These are phyloP conservation scores for Phycomyces nitens DNA, from an alignment of 192 early-diverging fungal genomes.

Conservation along the genomic window DNA sequence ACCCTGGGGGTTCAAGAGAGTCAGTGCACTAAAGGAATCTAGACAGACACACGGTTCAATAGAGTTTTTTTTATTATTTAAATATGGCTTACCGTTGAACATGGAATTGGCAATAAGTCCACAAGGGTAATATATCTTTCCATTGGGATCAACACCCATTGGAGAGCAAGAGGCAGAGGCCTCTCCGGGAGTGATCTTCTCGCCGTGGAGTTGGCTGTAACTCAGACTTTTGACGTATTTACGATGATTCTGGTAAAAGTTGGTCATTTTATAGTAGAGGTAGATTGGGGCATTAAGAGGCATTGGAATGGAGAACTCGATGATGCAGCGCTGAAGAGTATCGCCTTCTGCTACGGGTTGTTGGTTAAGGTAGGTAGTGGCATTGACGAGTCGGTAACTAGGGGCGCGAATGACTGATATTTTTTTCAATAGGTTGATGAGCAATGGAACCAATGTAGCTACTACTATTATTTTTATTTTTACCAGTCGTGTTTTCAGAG, in stretches of 20 bases:
- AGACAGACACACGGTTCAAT: not conserved
- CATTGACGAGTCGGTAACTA: conserved; percentile 7
- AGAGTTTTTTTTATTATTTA: too few relatives aligned
- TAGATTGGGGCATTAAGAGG: conserved; percentile 76
- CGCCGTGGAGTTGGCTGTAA: conserved; percentile 78
- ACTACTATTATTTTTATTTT: not conserved
- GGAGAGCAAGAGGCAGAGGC: conserved; percentile 57
- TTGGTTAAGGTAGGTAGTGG: conserved; percentile 15
- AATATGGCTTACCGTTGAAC: conserved; percentile 83
- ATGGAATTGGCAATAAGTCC: conserved; percentile 97
- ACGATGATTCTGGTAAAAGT: conserved; percentile 99
- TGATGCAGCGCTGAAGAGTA: conserved; percentile 53
- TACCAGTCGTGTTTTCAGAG: conserved; percentile 36
- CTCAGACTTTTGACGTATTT: conserved; percentile 91
- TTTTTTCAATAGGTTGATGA: not conserved
- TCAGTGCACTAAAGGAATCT: conserved; percentile 61
- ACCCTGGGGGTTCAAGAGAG: conserved; percentile 53
- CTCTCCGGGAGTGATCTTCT: conserved; percentile 37
- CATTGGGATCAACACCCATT: conserved; percentile 38
- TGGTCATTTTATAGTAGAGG: conserved; percentile 93
- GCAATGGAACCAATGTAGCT: not conserved
- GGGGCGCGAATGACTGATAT: conserved; percentile 24
- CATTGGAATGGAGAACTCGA: conserved; percentile 68
- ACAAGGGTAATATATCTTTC: conserved; percentile 78
- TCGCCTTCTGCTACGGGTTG: conserved; percentile 1